Conservation (phyloP, 2,329 filamentous ascomycete genomes). For the Didymosphaeria variabile region DNA sequence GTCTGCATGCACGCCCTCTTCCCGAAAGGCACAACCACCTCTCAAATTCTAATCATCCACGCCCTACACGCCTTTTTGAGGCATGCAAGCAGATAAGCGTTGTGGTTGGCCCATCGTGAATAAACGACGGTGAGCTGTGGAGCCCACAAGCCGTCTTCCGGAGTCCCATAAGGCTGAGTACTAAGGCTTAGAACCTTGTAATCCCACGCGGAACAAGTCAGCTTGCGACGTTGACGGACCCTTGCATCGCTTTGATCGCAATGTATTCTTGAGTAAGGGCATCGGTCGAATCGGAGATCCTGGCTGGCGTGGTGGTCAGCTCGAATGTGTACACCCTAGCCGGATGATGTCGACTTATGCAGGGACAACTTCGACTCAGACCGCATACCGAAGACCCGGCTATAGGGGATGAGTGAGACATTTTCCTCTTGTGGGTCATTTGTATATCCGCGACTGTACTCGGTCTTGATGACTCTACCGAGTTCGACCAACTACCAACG, state of each 20-base stretch:
- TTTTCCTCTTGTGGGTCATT: constrained; percentile 14
- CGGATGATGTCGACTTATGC: constrained; percentile 17
- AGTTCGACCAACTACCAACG: constrained; percentile 10
- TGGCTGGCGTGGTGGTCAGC: constrained; percentile 25
- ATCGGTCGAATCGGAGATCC: constrained; percentile 27
- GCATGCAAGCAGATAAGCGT: neutral
- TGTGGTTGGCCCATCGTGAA: constrained; percentile 24
- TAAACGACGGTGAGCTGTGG: constrained; percentile 39
- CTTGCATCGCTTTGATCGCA: constrained; percentile 5
- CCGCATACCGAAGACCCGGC: constrained; percentile 14
- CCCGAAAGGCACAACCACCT: neutral
- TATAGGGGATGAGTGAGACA: constrained; percentile 29
- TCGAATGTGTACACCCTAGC: constrained; percentile 4
- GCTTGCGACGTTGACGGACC: constrained; percentile 18
- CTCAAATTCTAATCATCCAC: constrained; percentile 10
- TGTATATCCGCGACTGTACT: neutral
- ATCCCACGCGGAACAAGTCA: constrained; percentile 16
- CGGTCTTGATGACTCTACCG: neutral
- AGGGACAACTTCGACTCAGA: constrained; percentile 15
- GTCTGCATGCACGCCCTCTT: constrained; percentile 11
- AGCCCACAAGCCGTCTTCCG: constrained; percentile 18
- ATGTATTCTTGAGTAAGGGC: constrained; percentile 14
- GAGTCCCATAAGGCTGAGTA: constrained; percentile 37
- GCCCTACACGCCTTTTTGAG: constrained; percentile 17
- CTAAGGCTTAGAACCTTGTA: constrained; percentile 25